A percentile compares a stretch with the other conserved stretches of the same genome.
Evolutionary conservation across 495 filamentous ascomycete genomes (phyloP).

Genomic region (Hyaloscypha finlandica): DNA sequence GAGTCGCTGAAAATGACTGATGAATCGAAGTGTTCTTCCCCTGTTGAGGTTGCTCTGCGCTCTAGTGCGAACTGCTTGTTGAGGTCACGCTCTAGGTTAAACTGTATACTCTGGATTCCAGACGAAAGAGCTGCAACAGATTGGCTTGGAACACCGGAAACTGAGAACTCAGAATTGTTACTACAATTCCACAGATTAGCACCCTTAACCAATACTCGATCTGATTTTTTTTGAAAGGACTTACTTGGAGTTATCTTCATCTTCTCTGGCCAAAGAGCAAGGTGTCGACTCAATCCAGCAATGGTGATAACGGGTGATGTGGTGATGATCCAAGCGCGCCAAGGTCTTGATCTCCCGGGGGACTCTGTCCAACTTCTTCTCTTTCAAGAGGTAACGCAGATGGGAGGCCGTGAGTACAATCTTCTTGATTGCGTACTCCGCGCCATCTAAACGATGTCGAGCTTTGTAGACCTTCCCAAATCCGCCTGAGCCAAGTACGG

Average conservation of each 20-base stretch:
- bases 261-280: not conserved
- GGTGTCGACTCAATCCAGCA: constrained; percentile 27
- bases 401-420: constrained; percentile 35
- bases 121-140: not conserved
- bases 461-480: constrained; percentile 46
- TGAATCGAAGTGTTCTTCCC: not conserved
- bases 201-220: not conserved
- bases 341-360: constrained; percentile 38
- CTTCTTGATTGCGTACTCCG: constrained; percentile 47
- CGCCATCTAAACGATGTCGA: constrained; percentile 38
- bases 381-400: constrained; percentile 26
- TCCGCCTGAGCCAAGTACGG: constrained; percentile 43
- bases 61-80: not conserved
- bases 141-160: not conserved
- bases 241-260: not conserved
- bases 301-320: constrained; percentile 74
- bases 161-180: not conserved
- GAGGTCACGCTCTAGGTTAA: constrained; percentile 1
- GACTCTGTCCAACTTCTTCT: not conserved
- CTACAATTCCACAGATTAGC: not conserved
- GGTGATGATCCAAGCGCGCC: constrained; percentile 54
- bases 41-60: not conserved
- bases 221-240: not conserved
- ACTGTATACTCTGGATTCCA: not conserved
- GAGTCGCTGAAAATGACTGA: not conserved